phyloP scores from a whole-genome alignment of 495 filamentous ascomycete genomes.

The Tuber brumale region DNA sequence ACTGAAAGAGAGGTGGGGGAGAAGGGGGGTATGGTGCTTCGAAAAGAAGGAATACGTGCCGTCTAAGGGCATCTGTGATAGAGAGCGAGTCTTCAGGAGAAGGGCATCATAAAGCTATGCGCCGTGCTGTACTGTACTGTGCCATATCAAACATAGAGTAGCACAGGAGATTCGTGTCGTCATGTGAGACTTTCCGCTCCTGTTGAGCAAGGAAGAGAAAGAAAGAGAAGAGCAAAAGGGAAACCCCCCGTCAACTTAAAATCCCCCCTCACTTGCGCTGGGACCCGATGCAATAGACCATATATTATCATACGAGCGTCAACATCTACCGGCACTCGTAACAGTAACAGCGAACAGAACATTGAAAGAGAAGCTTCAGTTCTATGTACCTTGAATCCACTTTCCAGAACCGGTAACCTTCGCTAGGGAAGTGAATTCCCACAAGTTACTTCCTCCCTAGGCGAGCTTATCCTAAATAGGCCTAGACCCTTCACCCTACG shows the following conservation, averaged over 20 bases:
- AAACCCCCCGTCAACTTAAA: not conserved
- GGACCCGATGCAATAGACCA: not conserved
- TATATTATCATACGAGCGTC: not conserved
- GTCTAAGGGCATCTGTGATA: not conserved
- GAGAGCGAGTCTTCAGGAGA: not conserved
- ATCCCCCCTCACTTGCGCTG: not conserved
- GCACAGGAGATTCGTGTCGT: not conserved
- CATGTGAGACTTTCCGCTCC: not conserved
- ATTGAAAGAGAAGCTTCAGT: not conserved
- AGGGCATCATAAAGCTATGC: not conserved
- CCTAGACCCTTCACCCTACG: not conserved
- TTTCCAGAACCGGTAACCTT: not conserved
- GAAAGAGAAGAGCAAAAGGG: not conserved
- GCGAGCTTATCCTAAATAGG: slow-evolving; percentile 6
- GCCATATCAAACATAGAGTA: not conserved
- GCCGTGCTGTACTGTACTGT: not conserved
- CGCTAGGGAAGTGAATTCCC: not conserved
- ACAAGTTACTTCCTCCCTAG: not conserved
- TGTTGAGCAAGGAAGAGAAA: not conserved
- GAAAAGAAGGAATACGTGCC: not conserved
- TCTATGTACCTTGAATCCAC: not conserved
- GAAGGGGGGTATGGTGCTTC: not conserved
- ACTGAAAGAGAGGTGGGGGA: not conserved
- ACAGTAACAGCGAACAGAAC: not conserved
- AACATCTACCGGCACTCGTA: not conserved